phyloP scores from a whole-genome alignment of 768 basidiomycete genomes.

The Termitomyces titanicus region DNA sequence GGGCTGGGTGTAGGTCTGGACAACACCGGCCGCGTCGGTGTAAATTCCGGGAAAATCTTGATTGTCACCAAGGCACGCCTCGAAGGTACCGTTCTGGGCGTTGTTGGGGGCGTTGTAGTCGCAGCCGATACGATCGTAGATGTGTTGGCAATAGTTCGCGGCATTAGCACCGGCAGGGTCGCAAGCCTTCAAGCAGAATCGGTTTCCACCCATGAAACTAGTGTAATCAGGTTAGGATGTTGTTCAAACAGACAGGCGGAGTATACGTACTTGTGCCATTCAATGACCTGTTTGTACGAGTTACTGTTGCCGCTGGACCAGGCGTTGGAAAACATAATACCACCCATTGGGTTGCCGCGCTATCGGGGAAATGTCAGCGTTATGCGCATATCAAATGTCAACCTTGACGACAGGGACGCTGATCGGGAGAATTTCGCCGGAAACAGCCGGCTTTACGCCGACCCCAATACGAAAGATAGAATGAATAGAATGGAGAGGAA shows the following conservation, averaged over 20 bases:
- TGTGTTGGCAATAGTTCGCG: slow-evolving; percentile 61
- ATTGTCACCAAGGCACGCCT: slow-evolving; percentile 63
- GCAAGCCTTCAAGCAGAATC: slow-evolving; percentile 74
- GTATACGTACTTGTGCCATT: slow-evolving; percentile 68
- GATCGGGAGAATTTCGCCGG: slow-evolving; percentile 3
- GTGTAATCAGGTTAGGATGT: background rate
- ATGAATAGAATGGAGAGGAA: background rate
- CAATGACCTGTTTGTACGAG: slow-evolving; percentile 49
- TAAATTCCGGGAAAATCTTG: slow-evolving; percentile 57
- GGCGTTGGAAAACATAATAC: slow-evolving; percentile 59
- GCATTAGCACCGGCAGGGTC: slow-evolving; percentile 52
- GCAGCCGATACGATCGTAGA: slow-evolving; percentile 74
- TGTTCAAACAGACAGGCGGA: background rate
- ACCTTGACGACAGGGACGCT: background rate
- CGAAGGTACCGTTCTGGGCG: slow-evolving; percentile 57
- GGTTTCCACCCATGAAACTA: slow-evolving; percentile 67
- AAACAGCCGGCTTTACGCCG: background rate
- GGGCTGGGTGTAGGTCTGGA: slow-evolving; percentile 38
- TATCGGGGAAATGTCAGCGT: slow-evolving; percentile 18
- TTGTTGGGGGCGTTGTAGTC: slow-evolving; percentile 67
- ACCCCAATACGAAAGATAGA: background rate
- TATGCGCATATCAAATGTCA: slow-evolving; percentile 8
- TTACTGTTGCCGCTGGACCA: slow-evolving; percentile 38
- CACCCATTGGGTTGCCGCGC: slow-evolving; percentile 83
- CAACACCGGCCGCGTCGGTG: slow-evolving; percentile 30